phyloP scores from a whole-genome alignment of 768 basidiomycete species.

The Phanerochaete carnosa region DNA sequence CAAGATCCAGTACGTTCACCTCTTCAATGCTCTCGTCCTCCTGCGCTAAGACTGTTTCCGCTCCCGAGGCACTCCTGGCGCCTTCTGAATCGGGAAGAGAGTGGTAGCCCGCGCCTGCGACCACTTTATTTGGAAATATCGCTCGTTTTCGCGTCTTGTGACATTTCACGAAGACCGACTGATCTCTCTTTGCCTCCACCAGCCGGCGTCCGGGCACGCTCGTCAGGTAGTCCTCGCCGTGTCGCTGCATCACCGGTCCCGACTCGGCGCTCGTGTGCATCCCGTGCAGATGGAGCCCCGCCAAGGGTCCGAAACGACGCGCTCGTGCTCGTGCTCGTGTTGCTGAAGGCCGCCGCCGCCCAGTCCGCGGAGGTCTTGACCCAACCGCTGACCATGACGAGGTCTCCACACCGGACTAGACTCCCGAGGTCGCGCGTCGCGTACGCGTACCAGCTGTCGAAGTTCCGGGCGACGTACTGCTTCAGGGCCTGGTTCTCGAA shows the following conservation, averaged over 20 bases:
- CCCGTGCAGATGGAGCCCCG: background rate
- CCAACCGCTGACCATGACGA: too few species aligned
- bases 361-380: background rate
- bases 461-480: background rate
- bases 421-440: background rate
- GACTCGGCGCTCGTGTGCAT: background rate
- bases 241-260: background rate
- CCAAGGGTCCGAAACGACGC: too few species aligned
- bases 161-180: conserved; percentile 15
- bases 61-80: too few species aligned
- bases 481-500: too few species aligned
- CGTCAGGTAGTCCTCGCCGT: too few species aligned
- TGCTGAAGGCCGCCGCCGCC: background rate
- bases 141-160: conserved; percentile 12
- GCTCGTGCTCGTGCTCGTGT: background rate
- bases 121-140: background rate
- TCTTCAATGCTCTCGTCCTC: too few species aligned
- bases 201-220: too few species aligned
- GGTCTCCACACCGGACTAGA: background rate
- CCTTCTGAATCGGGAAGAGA: too few species aligned
- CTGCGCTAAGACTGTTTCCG: too few species aligned
- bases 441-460: background rate
- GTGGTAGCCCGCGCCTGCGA: too few species aligned
- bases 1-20: too few species aligned
- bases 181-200: conserved; percentile 5